phyloP scores from a whole-genome alignment of 2,329 filamentous ascomycete genomes.

The Thielaviopsis punctulata region DNA sequence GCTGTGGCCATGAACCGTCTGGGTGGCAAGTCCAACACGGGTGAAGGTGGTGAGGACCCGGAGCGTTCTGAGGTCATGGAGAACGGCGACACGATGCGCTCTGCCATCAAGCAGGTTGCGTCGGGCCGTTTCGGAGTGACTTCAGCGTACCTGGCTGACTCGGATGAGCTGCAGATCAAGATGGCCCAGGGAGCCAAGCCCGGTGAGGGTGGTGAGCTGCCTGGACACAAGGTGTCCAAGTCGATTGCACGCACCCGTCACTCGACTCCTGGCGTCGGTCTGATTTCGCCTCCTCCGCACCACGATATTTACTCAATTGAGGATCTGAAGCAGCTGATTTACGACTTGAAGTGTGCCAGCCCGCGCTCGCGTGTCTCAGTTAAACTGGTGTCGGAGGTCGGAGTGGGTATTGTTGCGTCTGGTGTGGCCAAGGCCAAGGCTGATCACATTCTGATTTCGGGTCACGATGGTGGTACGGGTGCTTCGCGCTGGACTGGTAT shows the following conservation, averaged over 20 bases:
- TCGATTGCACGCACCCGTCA: slow-evolving; percentile 88
- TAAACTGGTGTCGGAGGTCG: slow-evolving; percentile 93
- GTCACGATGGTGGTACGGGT: slow-evolving; percentile 92
- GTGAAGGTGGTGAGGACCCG: slow-evolving; percentile 89
- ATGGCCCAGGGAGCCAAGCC: slow-evolving; percentile 98
- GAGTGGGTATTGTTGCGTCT: slow-evolving; percentile 92
- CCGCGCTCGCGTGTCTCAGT: slow-evolving; percentile 84
- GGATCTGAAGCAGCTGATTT: slow-evolving; percentile 93
- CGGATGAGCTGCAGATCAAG: slow-evolving; percentile 95
- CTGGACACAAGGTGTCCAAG: slow-evolving; percentile 89
- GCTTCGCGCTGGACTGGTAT: slow-evolving; percentile 96
- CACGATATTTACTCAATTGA: slow-evolving; percentile 99
- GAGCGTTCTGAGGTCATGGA: slow-evolving; percentile 74
- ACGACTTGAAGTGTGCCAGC: slow-evolving; percentile 92
- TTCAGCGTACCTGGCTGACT: slow-evolving; percentile 82
- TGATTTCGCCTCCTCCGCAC: slow-evolving; percentile 90
- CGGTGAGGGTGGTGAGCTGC: slow-evolving; percentile 91
- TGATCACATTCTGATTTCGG: slow-evolving; percentile 90
- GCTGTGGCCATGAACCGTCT: slow-evolving; percentile 94
- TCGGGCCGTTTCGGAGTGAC: slow-evolving; percentile 94
- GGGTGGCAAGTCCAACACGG: slow-evolving; percentile 93
- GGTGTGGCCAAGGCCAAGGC: slow-evolving; percentile 96
- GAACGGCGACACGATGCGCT: slow-evolving; percentile 92
- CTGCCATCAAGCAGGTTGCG: slow-evolving; percentile 93
- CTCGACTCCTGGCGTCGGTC: slow-evolving; percentile 87